Evolutionary conservation across 2,329 filamentous ascomycete genomes (phyloP), one percentile per base, ranked within the genome.

Genomic region (Penicillium aurantiogriseum): DNA sequence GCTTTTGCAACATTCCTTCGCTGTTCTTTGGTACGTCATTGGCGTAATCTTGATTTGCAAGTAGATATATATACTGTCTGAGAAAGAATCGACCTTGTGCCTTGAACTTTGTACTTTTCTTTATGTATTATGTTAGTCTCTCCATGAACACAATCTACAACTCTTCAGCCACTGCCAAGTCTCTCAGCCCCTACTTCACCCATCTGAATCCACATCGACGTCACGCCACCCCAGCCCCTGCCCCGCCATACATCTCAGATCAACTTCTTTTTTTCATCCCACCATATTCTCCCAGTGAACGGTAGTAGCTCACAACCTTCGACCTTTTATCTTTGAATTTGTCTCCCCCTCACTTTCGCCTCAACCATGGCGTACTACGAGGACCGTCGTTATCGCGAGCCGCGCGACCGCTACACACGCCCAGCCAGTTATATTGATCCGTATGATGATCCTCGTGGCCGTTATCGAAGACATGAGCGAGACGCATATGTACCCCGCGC

Each of bases 401-500:
- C 67, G 49, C 69, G 67, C 60, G 72, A 74, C 62, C 70, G 68
- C 39, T 67, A 72, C 47, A 51, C 60, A 44, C 70, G 65, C 57
- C 70, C 68, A 27, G 48, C 59, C 40, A 57, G 63, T 31, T 66
- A 73, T 54, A 65, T 63, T 43, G 67, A 71, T 51, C 67, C 72
- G 40, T 73, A 74, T 51, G 62, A 69, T 54, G 62, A 66, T 27
- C 57, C 63, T 13, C 60, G 60, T n/a, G 43, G 56, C 27, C 55
- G 43, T 31, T 49, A 65, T 54, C 44, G 57, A 50, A 57, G 61
- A 27, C 23, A 58, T 45, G 65, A 67, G 3, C 57, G 63, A 36
- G 61, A 64, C 52, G 66, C 40, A 29, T 52, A 67, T 57, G 67
- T 63, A 51, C 60, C 52, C 23, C 88, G 92, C 71, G 88, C 91